A percentile compares a stretch with the other conserved stretches of the same genome.
These are phyloP conservation scores for Cucurbita maxima DNA, from an alignment of 306 rosid species.

Conservation along the genomic window DNA sequence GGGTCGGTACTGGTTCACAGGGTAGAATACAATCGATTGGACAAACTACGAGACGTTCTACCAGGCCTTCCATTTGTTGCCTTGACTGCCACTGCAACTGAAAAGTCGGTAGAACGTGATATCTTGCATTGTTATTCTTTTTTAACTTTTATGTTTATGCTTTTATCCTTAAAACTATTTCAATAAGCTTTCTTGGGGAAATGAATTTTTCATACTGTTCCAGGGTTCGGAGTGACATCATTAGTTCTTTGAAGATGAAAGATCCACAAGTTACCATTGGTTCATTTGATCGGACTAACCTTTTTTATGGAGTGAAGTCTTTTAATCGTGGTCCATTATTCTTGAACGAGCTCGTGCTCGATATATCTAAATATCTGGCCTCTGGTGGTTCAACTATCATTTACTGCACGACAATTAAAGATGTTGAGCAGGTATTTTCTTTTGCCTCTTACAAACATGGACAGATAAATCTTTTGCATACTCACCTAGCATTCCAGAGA, in stretches of 20 bases:
- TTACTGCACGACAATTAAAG: slow-evolving; percentile 81
- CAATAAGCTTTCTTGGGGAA: not conserved
- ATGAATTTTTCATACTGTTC: not conserved
- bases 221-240: slow-evolving; percentile 74
- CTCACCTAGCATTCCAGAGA: not conserved
- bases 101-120: slow-evolving; percentile 34
- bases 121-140: not conserved
- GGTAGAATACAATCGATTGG: slow-evolving; percentile 67
- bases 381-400: slow-evolving; percentile 63
- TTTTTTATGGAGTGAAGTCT: slow-evolving; percentile 70
- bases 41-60: slow-evolving; percentile 58
- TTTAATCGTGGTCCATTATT: slow-evolving; percentile 44
- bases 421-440: slow-evolving; percentile 61
- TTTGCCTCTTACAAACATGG: not conserved
- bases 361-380: slow-evolving; percentile 38
- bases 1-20: slow-evolving; percentile 17
- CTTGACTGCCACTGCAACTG: slow-evolving; percentile 85
- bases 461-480: not conserved
- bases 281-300: slow-evolving; percentile 75
- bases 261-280: slow-evolving; percentile 55
- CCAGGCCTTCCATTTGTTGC: slow-evolving; percentile 71
- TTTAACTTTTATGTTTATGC: not conserved
- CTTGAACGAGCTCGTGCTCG: slow-evolving; percentile 51
- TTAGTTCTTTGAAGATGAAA: slow-evolving; percentile 56
- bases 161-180: not conserved